Evolutionary conservation across 192 early-diverging fungal genomes (phyloP).

Genomic region (Thamnidium elegans): DNA sequence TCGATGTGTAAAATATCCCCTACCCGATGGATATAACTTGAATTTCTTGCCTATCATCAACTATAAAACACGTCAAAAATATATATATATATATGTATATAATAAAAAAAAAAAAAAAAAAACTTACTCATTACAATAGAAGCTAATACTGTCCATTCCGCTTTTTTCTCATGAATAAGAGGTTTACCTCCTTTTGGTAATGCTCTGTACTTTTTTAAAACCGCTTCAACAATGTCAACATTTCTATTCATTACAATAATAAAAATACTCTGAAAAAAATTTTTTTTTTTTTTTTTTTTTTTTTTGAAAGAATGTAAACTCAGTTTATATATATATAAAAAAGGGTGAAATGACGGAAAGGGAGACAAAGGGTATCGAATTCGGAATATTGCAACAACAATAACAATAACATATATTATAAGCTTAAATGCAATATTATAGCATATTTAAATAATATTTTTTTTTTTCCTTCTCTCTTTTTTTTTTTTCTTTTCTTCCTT

Average conservation of each 20-base stretch:
- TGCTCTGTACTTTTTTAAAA: slow-evolving; percentile 48
- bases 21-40: slow-evolving; percentile 25
- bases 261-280: not conserved
- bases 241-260: slow-evolving; percentile 19
- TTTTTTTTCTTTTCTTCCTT: not conserved
- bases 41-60: slow-evolving; percentile 14
- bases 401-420: too few relatives aligned
- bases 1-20: too few relatives aligned
- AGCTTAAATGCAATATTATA: too few relatives aligned
- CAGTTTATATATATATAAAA: too few relatives aligned
- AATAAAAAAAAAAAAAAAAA: too few relatives aligned
- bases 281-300: slow-evolving; percentile 7
- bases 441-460: not conserved
- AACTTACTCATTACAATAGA: slow-evolving; percentile 57
- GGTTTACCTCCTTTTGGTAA: slow-evolving; percentile 83
- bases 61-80: slow-evolving; percentile 2
- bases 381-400: not conserved
- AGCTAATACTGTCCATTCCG: slow-evolving; percentile 86
- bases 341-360: not conserved
- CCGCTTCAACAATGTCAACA: slow-evolving; percentile 47
- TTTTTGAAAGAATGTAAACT: too few relatives aligned
- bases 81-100: too few relatives aligned
- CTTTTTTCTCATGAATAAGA: slow-evolving; percentile 39
- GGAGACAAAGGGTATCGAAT: not conserved
- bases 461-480: not conserved